phyloP scores from a whole-genome alignment of 2,329 filamentous ascomycete species.

The Diaporthe sp. region DNA sequence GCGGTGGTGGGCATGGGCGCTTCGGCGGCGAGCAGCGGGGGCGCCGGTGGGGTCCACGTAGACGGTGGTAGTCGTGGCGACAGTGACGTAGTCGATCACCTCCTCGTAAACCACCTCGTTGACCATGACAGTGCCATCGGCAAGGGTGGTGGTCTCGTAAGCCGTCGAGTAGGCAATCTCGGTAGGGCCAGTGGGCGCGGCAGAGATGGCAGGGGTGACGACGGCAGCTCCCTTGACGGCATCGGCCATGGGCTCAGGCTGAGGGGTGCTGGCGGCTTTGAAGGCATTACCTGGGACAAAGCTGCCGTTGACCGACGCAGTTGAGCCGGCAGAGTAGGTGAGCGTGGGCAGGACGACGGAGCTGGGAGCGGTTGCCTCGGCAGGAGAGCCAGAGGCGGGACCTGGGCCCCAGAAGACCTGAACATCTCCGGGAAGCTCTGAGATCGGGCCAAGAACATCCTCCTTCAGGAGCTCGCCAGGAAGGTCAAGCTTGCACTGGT shows the following conservation, averaged over 20 bases:
- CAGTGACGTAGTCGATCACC: slow-evolving; percentile 67
- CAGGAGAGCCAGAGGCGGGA: slow-evolving; percentile 43
- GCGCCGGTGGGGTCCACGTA: slow-evolving; percentile 49
- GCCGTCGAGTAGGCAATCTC: slow-evolving; percentile 35
- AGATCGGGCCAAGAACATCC: slow-evolving; percentile 68
- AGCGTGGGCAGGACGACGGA: slow-evolving; percentile 49
- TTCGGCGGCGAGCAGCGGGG: slow-evolving; percentile 47
- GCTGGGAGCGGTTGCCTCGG: slow-evolving; percentile 41
- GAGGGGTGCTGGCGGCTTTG: slow-evolving; percentile 48
- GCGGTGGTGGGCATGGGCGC: slow-evolving; percentile 57
- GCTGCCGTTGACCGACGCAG: slow-evolving; percentile 50
- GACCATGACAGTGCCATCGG: slow-evolving; percentile 53
- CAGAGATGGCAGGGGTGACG: slow-evolving; percentile 6
- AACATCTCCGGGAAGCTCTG: slow-evolving; percentile 76
- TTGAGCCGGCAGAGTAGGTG: slow-evolving; percentile 55
- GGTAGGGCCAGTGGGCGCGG: neutral
- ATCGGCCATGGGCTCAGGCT: slow-evolving; percentile 31
- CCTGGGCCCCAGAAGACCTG: slow-evolving; percentile 56
- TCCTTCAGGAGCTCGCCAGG: slow-evolving; percentile 71
- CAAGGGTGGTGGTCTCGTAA: slow-evolving; percentile 37
- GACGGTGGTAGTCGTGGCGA: slow-evolving; percentile 58
- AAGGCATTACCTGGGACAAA: slow-evolving; percentile 60
- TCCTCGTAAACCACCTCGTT: slow-evolving; percentile 71
- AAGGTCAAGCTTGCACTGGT: slow-evolving; percentile 73
- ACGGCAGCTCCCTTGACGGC: slow-evolving; percentile 22